A percentile compares a stretch with the other conserved stretches of the same genome.
Evolutionary conservation across 345 rosid genomes (phyloP).

Genomic region (Clausena lansium): DNA sequence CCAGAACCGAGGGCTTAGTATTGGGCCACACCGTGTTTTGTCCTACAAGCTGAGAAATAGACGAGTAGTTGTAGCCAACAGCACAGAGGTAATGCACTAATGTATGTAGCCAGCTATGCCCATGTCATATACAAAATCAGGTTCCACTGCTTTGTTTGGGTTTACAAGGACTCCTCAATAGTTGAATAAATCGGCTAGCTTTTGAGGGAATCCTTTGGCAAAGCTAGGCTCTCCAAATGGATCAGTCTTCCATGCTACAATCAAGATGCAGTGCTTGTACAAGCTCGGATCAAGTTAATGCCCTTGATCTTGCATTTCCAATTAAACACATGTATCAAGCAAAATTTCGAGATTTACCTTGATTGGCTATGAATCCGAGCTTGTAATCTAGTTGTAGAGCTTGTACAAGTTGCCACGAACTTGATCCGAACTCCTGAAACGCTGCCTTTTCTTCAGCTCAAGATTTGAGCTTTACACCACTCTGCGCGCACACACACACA

Average conservation of each 20-base stretch:
- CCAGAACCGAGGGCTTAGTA: slow-evolving; percentile 21
- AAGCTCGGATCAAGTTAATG: too few relatives aligned
- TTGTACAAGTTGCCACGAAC: too few relatives aligned
- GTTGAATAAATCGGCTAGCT: slow-evolving; percentile 21
- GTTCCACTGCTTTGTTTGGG: slow-evolving; percentile 28
- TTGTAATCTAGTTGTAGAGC: too few relatives aligned
- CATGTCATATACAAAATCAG: slow-evolving; percentile 31
- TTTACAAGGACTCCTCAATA: slow-evolving; percentile 28
- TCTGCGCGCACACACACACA: too few relatives aligned
- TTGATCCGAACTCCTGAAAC: too few relatives aligned
- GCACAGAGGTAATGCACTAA: slow-evolving; percentile 22
- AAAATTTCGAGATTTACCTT: too few relatives aligned
- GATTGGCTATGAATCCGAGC: too few relatives aligned
- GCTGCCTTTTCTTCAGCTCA: too few relatives aligned
- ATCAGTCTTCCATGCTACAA: slow-evolving; percentile 40
- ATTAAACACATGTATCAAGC: too few relatives aligned
- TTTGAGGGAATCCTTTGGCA: background rate
- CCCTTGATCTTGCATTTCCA: too few relatives aligned
- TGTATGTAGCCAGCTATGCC: slow-evolving; percentile 16
- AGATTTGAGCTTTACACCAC: too few relatives aligned
- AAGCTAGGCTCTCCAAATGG: slow-evolving; percentile 22
- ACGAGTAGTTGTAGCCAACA: background rate
- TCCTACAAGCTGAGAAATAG: background rate
- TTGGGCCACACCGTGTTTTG: slow-evolving; percentile 21
- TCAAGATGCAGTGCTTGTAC: too few relatives aligned